These are phyloP conservation scores for Jackrogersella minutella DNA, from an alignment of 495 filamentous ascomycete species.

Conservation along the genomic window DNA sequence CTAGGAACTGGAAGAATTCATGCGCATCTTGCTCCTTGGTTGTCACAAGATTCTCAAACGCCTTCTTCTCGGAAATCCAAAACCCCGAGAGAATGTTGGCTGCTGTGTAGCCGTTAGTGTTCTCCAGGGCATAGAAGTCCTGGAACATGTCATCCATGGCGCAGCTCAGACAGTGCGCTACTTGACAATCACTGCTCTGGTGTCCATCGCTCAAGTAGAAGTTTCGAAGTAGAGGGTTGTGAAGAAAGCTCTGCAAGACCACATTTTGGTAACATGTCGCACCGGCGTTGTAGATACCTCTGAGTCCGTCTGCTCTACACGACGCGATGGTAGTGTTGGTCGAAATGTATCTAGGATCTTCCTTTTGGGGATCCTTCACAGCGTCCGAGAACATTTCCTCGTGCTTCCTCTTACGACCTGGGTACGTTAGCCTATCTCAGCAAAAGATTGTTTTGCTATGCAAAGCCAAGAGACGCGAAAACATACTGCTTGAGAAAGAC, in stretches of 20 bases:
- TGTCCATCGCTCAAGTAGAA: constrained; percentile 90
- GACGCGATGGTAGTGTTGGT: constrained; percentile 67
- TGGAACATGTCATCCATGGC: constrained; percentile 91
- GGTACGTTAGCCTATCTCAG: not conserved
- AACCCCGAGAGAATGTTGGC: constrained; percentile 80
- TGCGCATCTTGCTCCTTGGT: constrained; percentile 94
- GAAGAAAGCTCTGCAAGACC: constrained; percentile 84
- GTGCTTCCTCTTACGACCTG: constrained; percentile 66
- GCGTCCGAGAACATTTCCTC: constrained; percentile 65
- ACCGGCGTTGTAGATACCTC: constrained; percentile 93
- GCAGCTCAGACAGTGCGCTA: constrained; percentile 79
- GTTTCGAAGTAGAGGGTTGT: constrained; percentile 85
- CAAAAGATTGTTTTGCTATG: not conserved
- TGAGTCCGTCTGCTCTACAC: constrained; percentile 75
- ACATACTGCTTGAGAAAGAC: constrained; percentile 56
- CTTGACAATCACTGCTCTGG: constrained; percentile 70
- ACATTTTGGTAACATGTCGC: constrained; percentile 95
- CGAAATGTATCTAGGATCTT: constrained; percentile 67
- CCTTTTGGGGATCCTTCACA: constrained; percentile 62
- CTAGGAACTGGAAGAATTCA: constrained; percentile 92
- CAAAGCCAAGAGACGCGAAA: not conserved
- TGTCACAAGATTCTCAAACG: constrained; percentile 77
- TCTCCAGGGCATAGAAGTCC: constrained; percentile 84
- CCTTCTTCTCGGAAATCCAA: constrained; percentile 73
- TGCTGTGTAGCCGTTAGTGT: constrained; percentile 82